Conservation (phyloP, 306 rosid species). For the Glycine soja region DNA sequence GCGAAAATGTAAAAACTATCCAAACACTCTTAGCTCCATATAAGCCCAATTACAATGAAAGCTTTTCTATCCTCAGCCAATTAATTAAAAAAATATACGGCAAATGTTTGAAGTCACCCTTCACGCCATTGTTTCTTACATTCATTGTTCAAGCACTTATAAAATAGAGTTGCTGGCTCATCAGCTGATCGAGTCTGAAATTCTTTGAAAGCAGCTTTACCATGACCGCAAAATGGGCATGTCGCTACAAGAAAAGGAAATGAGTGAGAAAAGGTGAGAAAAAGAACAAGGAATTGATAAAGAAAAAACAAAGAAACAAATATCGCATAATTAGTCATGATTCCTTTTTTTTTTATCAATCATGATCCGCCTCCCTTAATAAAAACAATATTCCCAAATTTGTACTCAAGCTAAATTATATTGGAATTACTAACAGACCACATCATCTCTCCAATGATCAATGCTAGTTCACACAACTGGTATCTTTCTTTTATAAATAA, state of each 20-base stretch:
- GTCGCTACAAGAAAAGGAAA: constrained; percentile 46
- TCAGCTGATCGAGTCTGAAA: constrained; percentile 80
- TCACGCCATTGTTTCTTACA: constrained; percentile 64
- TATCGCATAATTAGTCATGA: neutral
- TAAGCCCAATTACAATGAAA: constrained; percentile 18
- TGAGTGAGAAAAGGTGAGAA: neutral
- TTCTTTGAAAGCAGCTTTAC: constrained; percentile 15
- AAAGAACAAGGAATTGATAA: neutral
- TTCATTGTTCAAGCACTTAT: constrained; percentile 57
- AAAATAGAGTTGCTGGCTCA: constrained; percentile 73
- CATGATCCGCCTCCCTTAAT: no score
- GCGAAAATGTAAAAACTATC: neutral
- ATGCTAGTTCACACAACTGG: neutral
- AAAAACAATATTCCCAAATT: neutral
- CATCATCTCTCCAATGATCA: no score
- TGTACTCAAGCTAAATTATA: neutral
- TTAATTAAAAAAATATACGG: neutral
- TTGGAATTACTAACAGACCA: neutral
- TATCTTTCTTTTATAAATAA: neutral
- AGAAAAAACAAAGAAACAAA: neutral
- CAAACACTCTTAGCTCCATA: neutral
- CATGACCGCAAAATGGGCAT: constrained; percentile 64
- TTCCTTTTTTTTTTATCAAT: no score
- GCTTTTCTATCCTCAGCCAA: neutral
- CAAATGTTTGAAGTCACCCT: constrained; percentile 28